Conservation (phyloP, 2,329 filamentous ascomycete species). For the Leptographium lundbergii region DNA sequence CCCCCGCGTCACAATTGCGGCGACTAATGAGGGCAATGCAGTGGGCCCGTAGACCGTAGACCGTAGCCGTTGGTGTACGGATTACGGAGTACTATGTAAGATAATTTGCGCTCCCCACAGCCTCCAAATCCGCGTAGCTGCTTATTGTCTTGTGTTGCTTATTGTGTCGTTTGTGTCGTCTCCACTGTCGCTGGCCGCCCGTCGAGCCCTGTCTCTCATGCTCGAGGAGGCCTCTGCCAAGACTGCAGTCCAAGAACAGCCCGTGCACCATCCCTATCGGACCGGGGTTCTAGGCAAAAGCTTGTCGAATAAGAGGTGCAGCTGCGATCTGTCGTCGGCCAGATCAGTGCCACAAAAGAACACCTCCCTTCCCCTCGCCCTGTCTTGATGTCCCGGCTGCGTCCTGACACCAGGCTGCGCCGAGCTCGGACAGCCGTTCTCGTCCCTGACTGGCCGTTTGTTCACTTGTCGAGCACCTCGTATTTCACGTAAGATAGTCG, state of each 20-base stretch:
- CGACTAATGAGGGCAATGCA: neutral
- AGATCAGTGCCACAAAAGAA: neutral
- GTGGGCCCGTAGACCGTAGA: neutral
- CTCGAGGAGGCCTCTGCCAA: constrained; percentile 2
- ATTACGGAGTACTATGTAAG: too few relatives aligned
- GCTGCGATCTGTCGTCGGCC: neutral
- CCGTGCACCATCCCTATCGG: neutral
- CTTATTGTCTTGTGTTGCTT: too few relatives aligned
- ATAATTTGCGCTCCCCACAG: neutral
- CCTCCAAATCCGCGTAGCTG: neutral
- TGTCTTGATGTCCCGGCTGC: neutral
- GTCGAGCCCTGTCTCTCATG: neutral
- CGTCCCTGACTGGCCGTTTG: neutral
- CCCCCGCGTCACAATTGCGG: neutral
- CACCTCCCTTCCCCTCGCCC: neutral
- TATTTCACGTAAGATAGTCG: neutral
- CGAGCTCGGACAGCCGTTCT: neutral
- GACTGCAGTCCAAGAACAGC: neutral
- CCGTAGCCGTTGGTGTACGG: too few relatives aligned
- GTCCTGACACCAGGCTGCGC: neutral
- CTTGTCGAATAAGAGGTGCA: neutral
- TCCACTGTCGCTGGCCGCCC: neutral
- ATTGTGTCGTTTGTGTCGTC: neutral
- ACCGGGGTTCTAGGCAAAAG: neutral
- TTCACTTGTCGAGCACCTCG: neutral